Conservation (phyloP, 1,284 basidiomycete species). For the Butyriboletus appendiculatus region DNA sequence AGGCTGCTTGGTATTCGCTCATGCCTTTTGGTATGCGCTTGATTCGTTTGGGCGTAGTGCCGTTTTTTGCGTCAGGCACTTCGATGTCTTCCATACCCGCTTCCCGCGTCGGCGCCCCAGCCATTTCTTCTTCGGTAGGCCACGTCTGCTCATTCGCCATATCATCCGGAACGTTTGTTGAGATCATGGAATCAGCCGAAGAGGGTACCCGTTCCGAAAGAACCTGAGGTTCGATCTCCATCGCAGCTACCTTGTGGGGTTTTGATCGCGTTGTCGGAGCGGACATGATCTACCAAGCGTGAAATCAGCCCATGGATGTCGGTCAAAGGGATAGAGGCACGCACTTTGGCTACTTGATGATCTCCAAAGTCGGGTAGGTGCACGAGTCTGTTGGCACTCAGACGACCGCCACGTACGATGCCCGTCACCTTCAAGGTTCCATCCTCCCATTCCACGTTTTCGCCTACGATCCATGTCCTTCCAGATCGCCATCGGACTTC, state of each 20-base stretch:
- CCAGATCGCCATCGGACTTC: constrained; percentile 84
- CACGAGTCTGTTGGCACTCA: constrained; percentile 86
- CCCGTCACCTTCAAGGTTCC: constrained; percentile 74
- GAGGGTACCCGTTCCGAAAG: constrained; percentile 64
- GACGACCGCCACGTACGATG: constrained; percentile 74
- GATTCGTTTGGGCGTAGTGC: constrained; percentile 73
- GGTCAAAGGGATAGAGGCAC: constrained; percentile 21
- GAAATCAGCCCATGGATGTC: neutral
- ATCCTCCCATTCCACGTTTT: constrained; percentile 52
- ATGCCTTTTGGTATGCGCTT: constrained; percentile 86
- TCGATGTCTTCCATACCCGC: constrained; percentile 24
- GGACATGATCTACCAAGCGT: constrained; percentile 56
- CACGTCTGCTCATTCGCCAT: constrained; percentile 97
- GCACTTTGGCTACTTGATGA: constrained; percentile 80
- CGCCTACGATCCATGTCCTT: constrained; percentile 79
- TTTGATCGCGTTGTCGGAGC: constrained; percentile 51
- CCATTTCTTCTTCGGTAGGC: constrained; percentile 98
- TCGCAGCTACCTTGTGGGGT: constrained; percentile 38
- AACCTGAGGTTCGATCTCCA: constrained; percentile 64
- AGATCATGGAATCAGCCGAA: constrained; percentile 85
- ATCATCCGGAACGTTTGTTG: constrained; percentile 87
- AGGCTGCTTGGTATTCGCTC: constrained; percentile 92
- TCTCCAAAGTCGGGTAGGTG: constrained; percentile 92
- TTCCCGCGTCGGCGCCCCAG: constrained; percentile 38
- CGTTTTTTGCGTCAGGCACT: constrained; percentile 64